Evolutionary conservation across 2,329 filamentous ascomycete genomes (phyloP).

Genomic region (Biscogniauxia sp.): DNA sequence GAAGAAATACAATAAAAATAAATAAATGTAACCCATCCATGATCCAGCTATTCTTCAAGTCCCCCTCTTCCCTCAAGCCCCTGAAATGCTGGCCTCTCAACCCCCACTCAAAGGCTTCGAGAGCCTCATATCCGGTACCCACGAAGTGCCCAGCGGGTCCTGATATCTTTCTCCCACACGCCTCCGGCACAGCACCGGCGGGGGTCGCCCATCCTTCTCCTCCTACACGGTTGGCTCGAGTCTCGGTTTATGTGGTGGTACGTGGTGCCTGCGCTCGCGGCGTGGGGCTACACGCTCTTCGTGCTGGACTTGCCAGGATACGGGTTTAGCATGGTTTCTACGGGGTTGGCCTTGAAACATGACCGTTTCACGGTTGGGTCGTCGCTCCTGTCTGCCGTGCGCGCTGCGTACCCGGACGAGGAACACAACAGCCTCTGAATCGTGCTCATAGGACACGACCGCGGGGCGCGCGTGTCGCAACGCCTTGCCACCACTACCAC

Average conservation of each 20-base stretch:
- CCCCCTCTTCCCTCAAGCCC: background rate
- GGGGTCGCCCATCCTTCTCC: constrained; percentile 13
- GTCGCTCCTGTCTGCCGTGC: constrained; percentile 9
- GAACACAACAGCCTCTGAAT: background rate
- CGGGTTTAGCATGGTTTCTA: constrained; percentile 13
- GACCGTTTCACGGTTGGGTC: constrained; percentile 13
- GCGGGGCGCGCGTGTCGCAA: constrained; percentile 12
- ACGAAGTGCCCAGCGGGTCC: constrained; percentile 7
- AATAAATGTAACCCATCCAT: background rate
- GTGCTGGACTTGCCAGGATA: constrained; percentile 17
- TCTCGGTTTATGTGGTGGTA: constrained; percentile 17
- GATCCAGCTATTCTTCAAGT: background rate
- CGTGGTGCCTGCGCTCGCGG: constrained; percentile 11
- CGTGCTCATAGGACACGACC: constrained; percentile 14
- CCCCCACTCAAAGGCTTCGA: constrained; percentile 11
- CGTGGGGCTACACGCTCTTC: constrained; percentile 12
- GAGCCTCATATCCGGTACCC: constrained; percentile 5
- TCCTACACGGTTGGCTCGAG: constrained; percentile 20
- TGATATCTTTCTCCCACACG: constrained; percentile 16
- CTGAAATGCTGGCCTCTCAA: constrained; percentile 1
- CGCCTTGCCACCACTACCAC: constrained; percentile 11
- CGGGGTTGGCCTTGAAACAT: constrained; percentile 4
- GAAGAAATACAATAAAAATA: no score
- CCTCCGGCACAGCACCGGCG: constrained; percentile 7
- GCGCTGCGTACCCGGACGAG: constrained; percentile 7